Percentiles rank a stretch among this genome's conserved stretches.
Evolutionary conservation across 306 rosid genomes (phyloP).

Genomic region (Cucumis melo): DNA sequence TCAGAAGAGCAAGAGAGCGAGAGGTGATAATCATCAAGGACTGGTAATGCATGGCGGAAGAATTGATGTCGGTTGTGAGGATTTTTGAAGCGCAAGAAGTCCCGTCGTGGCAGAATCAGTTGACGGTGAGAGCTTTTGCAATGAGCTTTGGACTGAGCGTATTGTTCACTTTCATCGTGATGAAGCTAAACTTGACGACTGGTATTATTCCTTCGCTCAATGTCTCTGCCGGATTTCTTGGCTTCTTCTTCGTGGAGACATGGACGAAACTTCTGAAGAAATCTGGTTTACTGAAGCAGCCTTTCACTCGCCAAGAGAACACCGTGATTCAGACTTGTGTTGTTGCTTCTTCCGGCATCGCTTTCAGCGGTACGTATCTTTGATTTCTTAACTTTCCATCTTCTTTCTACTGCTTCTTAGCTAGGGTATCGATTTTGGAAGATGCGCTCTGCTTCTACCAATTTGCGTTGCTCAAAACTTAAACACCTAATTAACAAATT

Average conservation of each 20-base stretch:
- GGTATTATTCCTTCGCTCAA: conserved; percentile 8
- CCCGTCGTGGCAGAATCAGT: conserved; percentile 3
- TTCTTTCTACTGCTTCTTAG: no score
- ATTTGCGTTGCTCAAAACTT: no score
- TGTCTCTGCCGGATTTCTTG: conserved; percentile 8
- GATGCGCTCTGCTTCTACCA: no score
- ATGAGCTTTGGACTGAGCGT: conserved; percentile 6
- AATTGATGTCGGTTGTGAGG: background rate
- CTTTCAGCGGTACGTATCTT: conserved; percentile 12
- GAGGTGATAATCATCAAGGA: no score
- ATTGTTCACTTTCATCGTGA: conserved; percentile 8
- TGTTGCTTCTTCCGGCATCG: conserved; percentile 12
- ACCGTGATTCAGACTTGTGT: conserved; percentile 15
- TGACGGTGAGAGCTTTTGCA: conserved; percentile 6
- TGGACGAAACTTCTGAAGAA: conserved; percentile 9
- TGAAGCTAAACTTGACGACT: conserved; percentile 8
- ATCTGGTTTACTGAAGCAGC: no score
- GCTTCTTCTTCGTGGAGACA: conserved; percentile 9
- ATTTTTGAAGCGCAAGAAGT: background rate
- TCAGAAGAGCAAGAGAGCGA: no score
- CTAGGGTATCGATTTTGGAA: no score
- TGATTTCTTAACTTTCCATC: no score
- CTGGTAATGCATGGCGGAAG: no score
- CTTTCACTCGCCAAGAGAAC: conserved; percentile 13
- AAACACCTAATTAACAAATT: no score